Evolutionary conservation across 73 alveolate species (phyloP).

Genomic region (Paramecium tetraurelia): DNA sequence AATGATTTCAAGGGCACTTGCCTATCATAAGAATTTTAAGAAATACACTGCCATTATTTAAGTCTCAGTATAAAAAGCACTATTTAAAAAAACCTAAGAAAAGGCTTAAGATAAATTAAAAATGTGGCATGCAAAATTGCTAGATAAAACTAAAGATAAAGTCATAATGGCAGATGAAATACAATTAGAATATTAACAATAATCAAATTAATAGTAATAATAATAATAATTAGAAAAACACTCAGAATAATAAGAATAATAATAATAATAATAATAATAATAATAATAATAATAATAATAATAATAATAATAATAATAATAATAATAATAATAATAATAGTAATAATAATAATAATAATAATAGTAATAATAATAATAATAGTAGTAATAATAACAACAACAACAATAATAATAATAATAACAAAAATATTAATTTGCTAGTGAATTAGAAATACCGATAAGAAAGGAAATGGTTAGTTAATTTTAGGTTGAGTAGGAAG

Average conservation of each 20-base stretch:
- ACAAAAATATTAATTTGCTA: neutral
- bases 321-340: neutral
- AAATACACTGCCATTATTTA: neutral
- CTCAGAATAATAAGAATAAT: neutral
- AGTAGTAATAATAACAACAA: neutral
- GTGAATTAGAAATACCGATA: neutral
- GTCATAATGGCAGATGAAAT: neutral
- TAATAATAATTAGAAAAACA: neutral
- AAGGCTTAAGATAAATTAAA: slow-evolving; percentile 6
- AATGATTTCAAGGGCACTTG: slow-evolving; percentile 39
- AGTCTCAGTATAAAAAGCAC: neutral
- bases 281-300: neutral
- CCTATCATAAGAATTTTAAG: slow-evolving; percentile 4
- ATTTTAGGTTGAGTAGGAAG: neutral
- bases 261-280: neutral
- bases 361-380: neutral
- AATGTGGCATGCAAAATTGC: slow-evolving; percentile 32
- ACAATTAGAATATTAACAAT: neutral
- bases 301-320: neutral
- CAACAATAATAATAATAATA: neutral
- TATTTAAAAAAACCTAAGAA: neutral
- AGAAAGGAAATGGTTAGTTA: neutral
- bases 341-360: neutral
- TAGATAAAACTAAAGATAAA: neutral
- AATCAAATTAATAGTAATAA: neutral